These are phyloP conservation scores for Sugiyamaella novakii DNA, from an alignment of 1,139 yeast species.

Conservation along the genomic window DNA sequence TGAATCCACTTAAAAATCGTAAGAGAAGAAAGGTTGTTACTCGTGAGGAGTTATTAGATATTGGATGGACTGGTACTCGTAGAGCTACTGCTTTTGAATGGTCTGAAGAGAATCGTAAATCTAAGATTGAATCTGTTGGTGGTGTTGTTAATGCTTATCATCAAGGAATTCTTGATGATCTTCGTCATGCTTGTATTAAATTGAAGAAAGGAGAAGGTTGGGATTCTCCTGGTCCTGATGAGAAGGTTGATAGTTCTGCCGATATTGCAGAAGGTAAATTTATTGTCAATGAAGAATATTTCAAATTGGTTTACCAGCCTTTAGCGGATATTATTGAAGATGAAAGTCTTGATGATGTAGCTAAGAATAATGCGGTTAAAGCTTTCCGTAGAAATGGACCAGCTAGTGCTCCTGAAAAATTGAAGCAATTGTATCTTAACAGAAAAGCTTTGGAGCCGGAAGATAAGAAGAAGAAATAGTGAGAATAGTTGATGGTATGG, in stretches of 20 bases:
- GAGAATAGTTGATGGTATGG: neutral
- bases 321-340: constrained; percentile 30
- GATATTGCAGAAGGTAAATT: constrained; percentile 34
- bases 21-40: constrained; percentile 44
- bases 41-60: constrained; percentile 56
- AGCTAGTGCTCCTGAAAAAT: constrained; percentile 31
- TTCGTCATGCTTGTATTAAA: constrained; percentile 60
- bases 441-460: constrained; percentile 31
- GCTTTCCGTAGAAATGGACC: constrained; percentile 36
- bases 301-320: constrained; percentile 30
- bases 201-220: constrained; percentile 82
- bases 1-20: constrained; percentile 47
- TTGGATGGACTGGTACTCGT: constrained; percentile 95
- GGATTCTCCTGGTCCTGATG: constrained; percentile 33
- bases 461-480: constrained; percentile 23
- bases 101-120: constrained; percentile 68
- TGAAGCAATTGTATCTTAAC: constrained; percentile 33
- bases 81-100: constrained; percentile 72
- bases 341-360: constrained; percentile 26
- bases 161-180: constrained; percentile 63
- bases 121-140: constrained; percentile 66
- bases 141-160: constrained; percentile 79
- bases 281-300: constrained; percentile 34
- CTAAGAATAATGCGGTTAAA: constrained; percentile 31
- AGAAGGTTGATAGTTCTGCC: constrained; percentile 7